Conservation (phyloP, 1,284 basidiomycete genomes). For the Ustilago tritici region DNA sequence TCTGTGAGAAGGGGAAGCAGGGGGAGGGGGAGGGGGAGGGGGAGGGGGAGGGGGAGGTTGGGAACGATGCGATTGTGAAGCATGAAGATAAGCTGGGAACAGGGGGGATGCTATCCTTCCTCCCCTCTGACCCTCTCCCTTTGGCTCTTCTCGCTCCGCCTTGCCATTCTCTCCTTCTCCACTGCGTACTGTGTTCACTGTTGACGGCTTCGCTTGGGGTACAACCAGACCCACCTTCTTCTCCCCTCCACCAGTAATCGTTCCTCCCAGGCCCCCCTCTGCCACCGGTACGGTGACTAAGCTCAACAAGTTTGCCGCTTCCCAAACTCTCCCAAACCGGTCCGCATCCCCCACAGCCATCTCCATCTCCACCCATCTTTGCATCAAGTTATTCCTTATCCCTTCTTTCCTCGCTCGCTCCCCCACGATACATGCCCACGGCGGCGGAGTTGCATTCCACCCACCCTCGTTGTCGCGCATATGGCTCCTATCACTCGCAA, state of each 20-base stretch:
- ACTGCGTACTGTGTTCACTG: too few relatives aligned
- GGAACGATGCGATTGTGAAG: slow-evolving; percentile 26
- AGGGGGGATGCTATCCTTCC: slow-evolving; percentile 36
- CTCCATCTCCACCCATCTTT: slow-evolving; percentile 24
- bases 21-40: not conserved
- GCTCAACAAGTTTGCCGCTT: slow-evolving; percentile 1
- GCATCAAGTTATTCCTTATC: slow-evolving; percentile 39
- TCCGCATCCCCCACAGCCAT: not conserved
- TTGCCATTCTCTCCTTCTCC: not conserved
- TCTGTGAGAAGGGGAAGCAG: not conserved
- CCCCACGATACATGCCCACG: slow-evolving; percentile 28
- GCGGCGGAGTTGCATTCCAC: slow-evolving; percentile 29
- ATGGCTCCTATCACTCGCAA: slow-evolving; percentile 58
- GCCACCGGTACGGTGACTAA: not conserved
- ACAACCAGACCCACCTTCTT: not conserved
- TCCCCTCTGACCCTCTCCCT: not conserved
- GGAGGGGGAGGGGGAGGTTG: not conserved
- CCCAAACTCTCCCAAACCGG: slow-evolving; percentile 15
- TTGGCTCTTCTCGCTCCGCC: not conserved
- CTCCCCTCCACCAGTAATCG: not conserved
- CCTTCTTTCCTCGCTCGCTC: not conserved
- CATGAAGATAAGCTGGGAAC: slow-evolving; percentile 45
- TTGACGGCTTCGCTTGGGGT: not conserved
- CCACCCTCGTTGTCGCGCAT: slow-evolving; percentile 22
- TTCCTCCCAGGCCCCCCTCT: not conserved